Base-by-base conservation (phyloP, 306 rosid genomes). In the Carpinus viminea region DNA sequence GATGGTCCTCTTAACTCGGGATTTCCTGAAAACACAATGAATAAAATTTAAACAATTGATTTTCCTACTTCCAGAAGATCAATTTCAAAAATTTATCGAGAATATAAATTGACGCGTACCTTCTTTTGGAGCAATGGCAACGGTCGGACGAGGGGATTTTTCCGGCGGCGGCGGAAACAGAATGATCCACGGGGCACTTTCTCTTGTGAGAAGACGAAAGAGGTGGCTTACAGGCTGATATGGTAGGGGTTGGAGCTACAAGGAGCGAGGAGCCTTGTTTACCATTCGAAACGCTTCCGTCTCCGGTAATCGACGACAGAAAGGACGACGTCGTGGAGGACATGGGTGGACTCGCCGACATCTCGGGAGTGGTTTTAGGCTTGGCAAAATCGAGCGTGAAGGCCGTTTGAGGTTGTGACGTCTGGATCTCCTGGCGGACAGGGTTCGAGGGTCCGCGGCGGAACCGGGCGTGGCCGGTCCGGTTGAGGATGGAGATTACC, bases 381-480 rank as follows among this genome's bases (percentile, higher is more conserved):
- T 77, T 82, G 3, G 81, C 18, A 7, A 83, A 78, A 66, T 81
- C 89, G 17, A 81, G 72, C 6, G 73, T 59, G 21, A 81, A 53
- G 0, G 65, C 71, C 62, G 57, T 74, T 68, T 69, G 79, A 5
- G 48, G 12, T 34, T 54, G 24, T 31, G 76, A 41, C 9, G n/a
- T n/a, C n/a, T 24, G 81, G 56, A 24, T 24, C 65, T 59, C 47
- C 13, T 47, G 41, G 17, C 47, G 20, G 45, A 45, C 16, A 61
- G 9, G 72, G 13, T 18, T 12, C 3, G 86, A 64, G 12, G 97
- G 94, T 0, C 90, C 90, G 13, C 98, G 97, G 51, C 98, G 98
- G 79, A 93, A 93, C 1, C 98, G 86, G 4, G 98, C 98, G 66
- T 91, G 98, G 4, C 98, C 97, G 75, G 95, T 91, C 51, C 98